These are phyloP conservation scores for Termitomyces sp. DNA, from an alignment of 768 basidiomycete genomes.

Conservation along the genomic window DNA sequence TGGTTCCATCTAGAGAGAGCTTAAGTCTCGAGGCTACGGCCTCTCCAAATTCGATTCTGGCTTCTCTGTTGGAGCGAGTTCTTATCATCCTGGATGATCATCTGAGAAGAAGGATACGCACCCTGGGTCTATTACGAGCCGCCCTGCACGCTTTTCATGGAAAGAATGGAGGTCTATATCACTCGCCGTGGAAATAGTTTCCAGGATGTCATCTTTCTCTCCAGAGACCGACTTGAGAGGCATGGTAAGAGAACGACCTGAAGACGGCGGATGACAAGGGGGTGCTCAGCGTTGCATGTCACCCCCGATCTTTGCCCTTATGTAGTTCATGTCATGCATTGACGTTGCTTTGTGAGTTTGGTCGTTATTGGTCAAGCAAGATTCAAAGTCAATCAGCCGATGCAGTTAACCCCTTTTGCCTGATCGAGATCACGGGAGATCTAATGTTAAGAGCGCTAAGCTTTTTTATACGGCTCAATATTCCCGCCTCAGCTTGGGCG, in stretches of 20 bases:
- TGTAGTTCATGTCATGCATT: too few relatives aligned
- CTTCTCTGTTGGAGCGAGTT: constrained; percentile 32
- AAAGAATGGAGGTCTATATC: constrained; percentile 28
- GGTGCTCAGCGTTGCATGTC: too few relatives aligned
- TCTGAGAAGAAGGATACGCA: constrained; percentile 17
- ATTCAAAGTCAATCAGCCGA: too few relatives aligned
- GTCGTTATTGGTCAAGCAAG: too few relatives aligned
- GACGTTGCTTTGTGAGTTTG: too few relatives aligned
- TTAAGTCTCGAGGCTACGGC: constrained; percentile 43
- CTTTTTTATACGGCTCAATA: too few relatives aligned
- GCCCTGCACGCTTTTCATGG: constrained; percentile 48
- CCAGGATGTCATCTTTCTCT: constrained; percentile 8
- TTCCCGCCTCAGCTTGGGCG: too few relatives aligned
- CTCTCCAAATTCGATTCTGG: constrained; percentile 49
- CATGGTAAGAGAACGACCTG: constrained; percentile 1
- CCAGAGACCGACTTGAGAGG: not conserved
- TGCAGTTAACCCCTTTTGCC: too few relatives aligned
- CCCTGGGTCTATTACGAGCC: constrained; percentile 55
- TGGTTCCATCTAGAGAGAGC: constrained; percentile 42
- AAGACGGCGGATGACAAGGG: not conserved
- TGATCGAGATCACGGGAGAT: too few relatives aligned
- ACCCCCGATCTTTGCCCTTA: too few relatives aligned
- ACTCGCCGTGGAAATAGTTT: not conserved
- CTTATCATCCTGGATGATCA: not conserved
- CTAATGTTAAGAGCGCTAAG: too few relatives aligned